Evolutionary conservation across 441 rosid species (phyloP).

Genomic region (Monsonia emarginata): DNA sequence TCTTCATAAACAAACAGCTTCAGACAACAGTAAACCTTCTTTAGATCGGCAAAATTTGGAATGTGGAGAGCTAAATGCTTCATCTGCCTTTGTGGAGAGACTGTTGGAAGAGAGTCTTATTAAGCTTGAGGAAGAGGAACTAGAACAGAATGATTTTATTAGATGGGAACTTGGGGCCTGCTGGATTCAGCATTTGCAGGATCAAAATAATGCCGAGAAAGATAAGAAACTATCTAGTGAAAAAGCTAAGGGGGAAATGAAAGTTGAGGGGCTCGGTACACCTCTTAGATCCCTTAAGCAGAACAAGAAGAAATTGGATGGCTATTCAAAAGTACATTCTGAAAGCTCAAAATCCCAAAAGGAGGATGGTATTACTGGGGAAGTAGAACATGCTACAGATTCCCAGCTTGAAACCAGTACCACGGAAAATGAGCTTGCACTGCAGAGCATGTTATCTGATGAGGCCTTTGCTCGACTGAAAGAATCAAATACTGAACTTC

Average conservation of each 20-base stretch:
- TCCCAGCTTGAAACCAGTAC: constrained; percentile 39
- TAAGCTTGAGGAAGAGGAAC: constrained; percentile 51
- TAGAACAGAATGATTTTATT: constrained; percentile 30
- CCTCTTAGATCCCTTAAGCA: constrained; percentile 82
- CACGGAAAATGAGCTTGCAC: constrained; percentile 36
- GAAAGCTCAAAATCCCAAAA: constrained; percentile 33
- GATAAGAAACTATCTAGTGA: constrained; percentile 58
- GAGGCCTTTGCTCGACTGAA: constrained; percentile 53
- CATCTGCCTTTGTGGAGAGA: constrained; percentile 46
- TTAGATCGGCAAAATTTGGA: constrained; percentile 37
- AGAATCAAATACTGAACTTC: constrained; percentile 74
- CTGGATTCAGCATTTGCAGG: constrained; percentile 74
- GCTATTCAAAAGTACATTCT: constrained; percentile 28
- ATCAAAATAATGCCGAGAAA: constrained; percentile 57
- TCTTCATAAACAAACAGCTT: constrained; percentile 48
- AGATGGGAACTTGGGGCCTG: constrained; percentile 84
- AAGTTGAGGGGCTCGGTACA: constrained; percentile 95
- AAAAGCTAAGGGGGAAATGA: constrained; percentile 74
- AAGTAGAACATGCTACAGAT: constrained; percentile 36
- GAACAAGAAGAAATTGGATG: constrained; percentile 45
- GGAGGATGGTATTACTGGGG: constrained; percentile 32
- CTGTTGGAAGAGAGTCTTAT: constrained; percentile 51
- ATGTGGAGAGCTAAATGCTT: constrained; percentile 47
- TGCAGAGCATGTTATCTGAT: constrained; percentile 46
- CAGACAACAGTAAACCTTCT: constrained; percentile 44